A percentile compares a stretch with the other conserved stretches of the same genome.
Conservation (phyloP, 352 stramenopile genomes). For the Pythium grandisporangium region DNA sequence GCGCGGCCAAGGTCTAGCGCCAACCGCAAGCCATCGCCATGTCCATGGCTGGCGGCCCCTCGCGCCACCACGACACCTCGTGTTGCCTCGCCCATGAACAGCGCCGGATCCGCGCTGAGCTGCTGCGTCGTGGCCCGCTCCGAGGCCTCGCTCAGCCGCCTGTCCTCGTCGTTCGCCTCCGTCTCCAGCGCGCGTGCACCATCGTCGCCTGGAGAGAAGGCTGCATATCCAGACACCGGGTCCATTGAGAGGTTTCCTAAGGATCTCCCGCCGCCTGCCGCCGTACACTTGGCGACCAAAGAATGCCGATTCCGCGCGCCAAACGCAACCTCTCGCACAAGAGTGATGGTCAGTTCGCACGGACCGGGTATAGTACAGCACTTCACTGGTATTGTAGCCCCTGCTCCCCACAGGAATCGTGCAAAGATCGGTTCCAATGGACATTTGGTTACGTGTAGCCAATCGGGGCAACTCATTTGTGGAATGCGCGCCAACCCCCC, state of each 20-base stretch:
- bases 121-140: constrained; percentile 35
- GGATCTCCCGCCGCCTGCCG: not conserved
- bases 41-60: not conserved
- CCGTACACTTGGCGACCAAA: constrained; percentile 8
- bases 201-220: constrained; percentile 16
- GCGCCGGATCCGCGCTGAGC: constrained; percentile 50
- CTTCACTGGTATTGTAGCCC: too few species aligned
- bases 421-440: too few species aligned
- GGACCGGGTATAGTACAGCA: too few species aligned
- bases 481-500: too few species aligned
- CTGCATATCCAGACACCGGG: constrained; percentile 16
- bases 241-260: constrained; percentile 10
- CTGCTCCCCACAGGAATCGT: too few species aligned
- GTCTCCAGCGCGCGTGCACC: too few species aligned
- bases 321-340: too few species aligned
- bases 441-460: too few species aligned
- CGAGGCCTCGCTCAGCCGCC: not conserved
- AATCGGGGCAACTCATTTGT: too few species aligned
- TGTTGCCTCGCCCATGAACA: constrained; percentile 39
- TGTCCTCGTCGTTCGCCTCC: too few species aligned
- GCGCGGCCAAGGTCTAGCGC: constrained; percentile 16
- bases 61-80: constrained; percentile 7
- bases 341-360: too few species aligned
- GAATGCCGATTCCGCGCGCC: too few species aligned
- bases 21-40: constrained; percentile 13